Conservation (phyloP, 768 basidiomycete species). For the Nidularia sp. region DNA sequence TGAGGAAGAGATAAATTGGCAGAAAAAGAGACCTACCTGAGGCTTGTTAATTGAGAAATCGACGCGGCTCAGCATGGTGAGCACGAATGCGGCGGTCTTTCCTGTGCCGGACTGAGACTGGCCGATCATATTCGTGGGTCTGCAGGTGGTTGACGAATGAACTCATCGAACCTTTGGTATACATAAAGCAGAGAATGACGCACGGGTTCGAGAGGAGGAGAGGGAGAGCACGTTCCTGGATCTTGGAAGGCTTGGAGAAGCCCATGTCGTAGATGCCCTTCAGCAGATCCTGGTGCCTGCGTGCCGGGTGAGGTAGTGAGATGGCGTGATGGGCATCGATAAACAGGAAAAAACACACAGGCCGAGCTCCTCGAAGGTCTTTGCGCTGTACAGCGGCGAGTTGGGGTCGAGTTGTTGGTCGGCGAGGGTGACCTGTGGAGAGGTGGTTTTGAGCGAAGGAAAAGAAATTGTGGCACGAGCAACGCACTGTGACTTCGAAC, state of each 20-base stretch:
- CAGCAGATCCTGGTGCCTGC: slow-evolving; percentile 79
- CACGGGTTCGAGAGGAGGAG: slow-evolving; percentile 88
- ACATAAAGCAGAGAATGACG: slow-evolving; percentile 17
- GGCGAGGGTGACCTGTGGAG: slow-evolving; percentile 81
- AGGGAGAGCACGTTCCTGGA: slow-evolving; percentile 95
- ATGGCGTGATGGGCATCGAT: background rate
- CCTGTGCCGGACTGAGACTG: slow-evolving; percentile 99
- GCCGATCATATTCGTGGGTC: slow-evolving; percentile 98
- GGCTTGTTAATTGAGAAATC: slow-evolving; percentile 81
- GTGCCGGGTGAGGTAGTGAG: background rate
- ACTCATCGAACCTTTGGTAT: background rate
- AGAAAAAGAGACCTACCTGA: slow-evolving; percentile 48
- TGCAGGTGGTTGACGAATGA: slow-evolving; percentile 23
- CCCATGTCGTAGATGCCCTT: slow-evolving; percentile 95
- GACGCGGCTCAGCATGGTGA: slow-evolving; percentile 94
- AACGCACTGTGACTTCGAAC: slow-evolving; percentile 75
- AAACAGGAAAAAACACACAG: slow-evolving; percentile 51
- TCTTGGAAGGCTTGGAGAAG: slow-evolving; percentile 97
- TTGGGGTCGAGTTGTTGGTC: slow-evolving; percentile 95
- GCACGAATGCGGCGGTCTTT: slow-evolving; percentile 96
- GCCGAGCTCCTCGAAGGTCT: slow-evolving; percentile 94
- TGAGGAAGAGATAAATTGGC: background rate
- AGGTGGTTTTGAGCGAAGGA: slow-evolving; percentile 6
- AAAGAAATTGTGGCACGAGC: background rate
- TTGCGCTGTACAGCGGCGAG: slow-evolving; percentile 91